Evolutionary conservation across 129 eudicot genomes (phyloP).

Genomic region (Flaveria linearis): DNA sequence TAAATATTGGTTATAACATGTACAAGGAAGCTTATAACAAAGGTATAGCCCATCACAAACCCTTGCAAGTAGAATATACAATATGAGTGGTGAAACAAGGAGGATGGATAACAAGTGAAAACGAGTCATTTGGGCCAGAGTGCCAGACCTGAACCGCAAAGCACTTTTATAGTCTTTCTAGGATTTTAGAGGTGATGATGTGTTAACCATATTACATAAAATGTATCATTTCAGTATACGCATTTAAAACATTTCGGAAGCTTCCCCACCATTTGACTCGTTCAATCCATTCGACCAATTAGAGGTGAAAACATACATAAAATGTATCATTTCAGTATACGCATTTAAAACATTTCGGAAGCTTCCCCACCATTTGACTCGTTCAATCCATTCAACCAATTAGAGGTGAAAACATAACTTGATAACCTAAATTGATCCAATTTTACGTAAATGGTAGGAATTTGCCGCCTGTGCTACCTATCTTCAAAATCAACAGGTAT

Average conservation of each 20-base stretch:
- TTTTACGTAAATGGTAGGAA: not conserved
- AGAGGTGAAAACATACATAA: no score
- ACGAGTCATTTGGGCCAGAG: not conserved
- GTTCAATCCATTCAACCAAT: not conserved
- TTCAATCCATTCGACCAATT: no score
- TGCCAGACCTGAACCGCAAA: not conserved
- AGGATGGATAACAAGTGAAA: not conserved
- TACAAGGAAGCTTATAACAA: not conserved
- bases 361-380: no score
- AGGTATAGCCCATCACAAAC: not conserved
- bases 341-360: no score
- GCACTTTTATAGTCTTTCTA: not conserved
- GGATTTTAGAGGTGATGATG: not conserved
- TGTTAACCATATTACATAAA: not conserved
- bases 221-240: not conserved
- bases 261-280: not conserved
- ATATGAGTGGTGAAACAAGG: not conserved
- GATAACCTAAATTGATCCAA: not conserved
- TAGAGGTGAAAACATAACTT: no score
- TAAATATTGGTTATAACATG: not conserved
- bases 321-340: no score
- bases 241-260: not conserved
- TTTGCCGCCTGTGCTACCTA: not conserved
- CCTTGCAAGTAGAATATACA: not conserved
- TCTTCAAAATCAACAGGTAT: no score